Evolutionary conservation across 768 basidiomycete species (phyloP).

Genomic region (Tricholoma hemisulphureum): DNA sequence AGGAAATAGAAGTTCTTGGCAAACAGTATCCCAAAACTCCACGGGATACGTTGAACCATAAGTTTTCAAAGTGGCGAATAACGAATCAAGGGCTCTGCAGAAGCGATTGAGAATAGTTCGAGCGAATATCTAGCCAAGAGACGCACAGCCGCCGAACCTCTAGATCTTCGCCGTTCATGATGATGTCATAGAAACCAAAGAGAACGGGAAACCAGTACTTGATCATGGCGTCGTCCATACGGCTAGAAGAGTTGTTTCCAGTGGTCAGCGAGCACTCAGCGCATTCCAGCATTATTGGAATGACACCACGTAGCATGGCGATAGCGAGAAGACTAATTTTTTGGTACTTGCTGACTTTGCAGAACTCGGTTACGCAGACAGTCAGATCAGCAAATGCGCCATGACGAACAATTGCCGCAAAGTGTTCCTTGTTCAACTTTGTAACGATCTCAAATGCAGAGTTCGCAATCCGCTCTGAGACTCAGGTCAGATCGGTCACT

Average conservation of each 20-base stretch:
- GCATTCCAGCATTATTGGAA: conserved; percentile 85
- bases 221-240: conserved; percentile 84
- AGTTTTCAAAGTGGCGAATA: conserved; percentile 90
- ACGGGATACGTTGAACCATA: conserved; percentile 82
- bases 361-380: conserved; percentile 98
- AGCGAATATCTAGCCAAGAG: background rate
- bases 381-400: conserved; percentile 95
- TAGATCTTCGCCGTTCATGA: conserved; percentile 99
- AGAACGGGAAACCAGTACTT: conserved; percentile 96
- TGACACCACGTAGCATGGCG: conserved; percentile 91
- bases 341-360: conserved; percentile 99
- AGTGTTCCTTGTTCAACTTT: conserved; percentile 86
- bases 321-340: conserved; percentile 96
- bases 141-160: conserved; percentile 95
- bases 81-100: conserved; percentile 87
- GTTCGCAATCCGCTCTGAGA: conserved; percentile 79
- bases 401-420: conserved; percentile 84
- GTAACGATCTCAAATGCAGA: conserved; percentile 97
- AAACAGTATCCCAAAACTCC: conserved; percentile 98
- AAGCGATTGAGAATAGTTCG: conserved; percentile 8
- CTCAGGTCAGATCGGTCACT: background rate
- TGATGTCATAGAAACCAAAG: conserved; percentile 98
- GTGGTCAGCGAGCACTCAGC: conserved; percentile 56
- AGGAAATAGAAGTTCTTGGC: conserved; percentile 94
- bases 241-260: conserved; percentile 27